Conservation (phyloP, 768 basidiomycete genomes). For the Kwoniella bestiolae region DNA sequence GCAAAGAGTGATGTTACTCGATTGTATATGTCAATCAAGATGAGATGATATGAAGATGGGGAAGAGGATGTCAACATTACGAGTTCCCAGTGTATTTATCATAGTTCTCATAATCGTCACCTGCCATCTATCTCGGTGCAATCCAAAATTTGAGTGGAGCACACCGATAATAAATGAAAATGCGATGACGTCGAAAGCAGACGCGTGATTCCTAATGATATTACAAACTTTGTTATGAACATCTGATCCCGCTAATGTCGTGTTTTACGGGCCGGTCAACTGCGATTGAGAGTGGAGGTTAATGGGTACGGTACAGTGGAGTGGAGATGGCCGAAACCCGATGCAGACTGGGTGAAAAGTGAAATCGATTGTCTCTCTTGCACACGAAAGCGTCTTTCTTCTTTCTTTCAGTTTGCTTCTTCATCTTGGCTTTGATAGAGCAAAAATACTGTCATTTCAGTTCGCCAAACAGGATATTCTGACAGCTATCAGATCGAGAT, state of each 20-base stretch:
- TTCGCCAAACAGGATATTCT: not conserved
- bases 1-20: too few species aligned
- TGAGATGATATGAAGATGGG: too few species aligned
- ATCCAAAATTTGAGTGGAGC: slow-evolving; percentile 9
- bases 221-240: not conserved
- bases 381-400: not conserved
- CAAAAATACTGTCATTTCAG: not conserved
- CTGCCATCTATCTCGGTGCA: not conserved
- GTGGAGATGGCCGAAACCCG: not conserved
- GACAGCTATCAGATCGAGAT: not conserved
- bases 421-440: not conserved
- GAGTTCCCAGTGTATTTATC: too few species aligned
- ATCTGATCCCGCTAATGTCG: slow-evolving; percentile 9
- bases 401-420: not conserved
- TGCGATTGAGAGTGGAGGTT: not conserved
- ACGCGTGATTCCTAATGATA: slow-evolving; percentile 1
- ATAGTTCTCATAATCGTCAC: too few species aligned
- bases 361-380: not conserved
- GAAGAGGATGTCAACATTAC: not conserved
- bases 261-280: not conserved
- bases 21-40: too few species aligned
- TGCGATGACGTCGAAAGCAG: slow-evolving; percentile 18
- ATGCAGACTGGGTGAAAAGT: not conserved
- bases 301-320: not conserved
- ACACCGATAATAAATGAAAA: not conserved